Conservation (phyloP, 2,329 filamentous ascomycete genomes). For the Fusarium piperis region DNA sequence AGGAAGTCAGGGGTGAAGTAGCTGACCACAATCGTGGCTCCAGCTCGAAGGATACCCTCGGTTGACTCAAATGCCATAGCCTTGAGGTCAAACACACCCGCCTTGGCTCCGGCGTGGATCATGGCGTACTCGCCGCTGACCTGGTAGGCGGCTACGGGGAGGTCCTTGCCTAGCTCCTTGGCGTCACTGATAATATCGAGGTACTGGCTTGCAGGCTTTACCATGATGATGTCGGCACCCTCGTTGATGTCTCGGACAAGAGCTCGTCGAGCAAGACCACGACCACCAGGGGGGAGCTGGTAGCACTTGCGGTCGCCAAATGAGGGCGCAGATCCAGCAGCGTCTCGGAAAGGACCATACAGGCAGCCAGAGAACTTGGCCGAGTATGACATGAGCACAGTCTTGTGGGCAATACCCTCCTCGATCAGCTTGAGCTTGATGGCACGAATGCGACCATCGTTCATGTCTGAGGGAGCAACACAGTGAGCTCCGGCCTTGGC, state of each 20-base stretch:
- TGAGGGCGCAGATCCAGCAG: slow-evolving; percentile 87
- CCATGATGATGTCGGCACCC: slow-evolving; percentile 98
- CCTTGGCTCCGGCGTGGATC: slow-evolving; percentile 95
- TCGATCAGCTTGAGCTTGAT: slow-evolving; percentile 99
- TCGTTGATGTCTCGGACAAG: slow-evolving; percentile 91
- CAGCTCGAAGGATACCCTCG: slow-evolving; percentile 91
- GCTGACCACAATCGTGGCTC: slow-evolving; percentile 90
- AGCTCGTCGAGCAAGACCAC: slow-evolving; percentile 89
- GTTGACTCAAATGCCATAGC: slow-evolving; percentile 95
- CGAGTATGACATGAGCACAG: slow-evolving; percentile 96
- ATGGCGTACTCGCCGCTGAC: slow-evolving; percentile 97
- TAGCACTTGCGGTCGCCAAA: slow-evolving; percentile 98
- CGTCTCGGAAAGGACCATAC: slow-evolving; percentile 97
- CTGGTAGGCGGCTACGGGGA: slow-evolving; percentile 95
- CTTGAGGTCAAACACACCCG: slow-evolving; percentile 95
- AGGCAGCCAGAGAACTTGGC: slow-evolving; percentile 97
- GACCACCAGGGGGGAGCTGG: slow-evolving; percentile 91
- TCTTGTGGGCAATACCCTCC: slow-evolving; percentile 88
- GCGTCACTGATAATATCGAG: slow-evolving; percentile 98
- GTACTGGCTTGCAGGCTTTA: slow-evolving; percentile 96
- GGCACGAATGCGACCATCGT: slow-evolving; percentile 94
- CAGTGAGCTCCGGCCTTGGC: slow-evolving; percentile 96
- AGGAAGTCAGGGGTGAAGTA: slow-evolving; percentile 91
- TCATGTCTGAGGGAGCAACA: slow-evolving; percentile 98
- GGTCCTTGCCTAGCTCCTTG: slow-evolving; percentile 89